Evolutionary conservation across 768 basidiomycete species (phyloP).

Genomic region (Mycena rosella): DNA sequence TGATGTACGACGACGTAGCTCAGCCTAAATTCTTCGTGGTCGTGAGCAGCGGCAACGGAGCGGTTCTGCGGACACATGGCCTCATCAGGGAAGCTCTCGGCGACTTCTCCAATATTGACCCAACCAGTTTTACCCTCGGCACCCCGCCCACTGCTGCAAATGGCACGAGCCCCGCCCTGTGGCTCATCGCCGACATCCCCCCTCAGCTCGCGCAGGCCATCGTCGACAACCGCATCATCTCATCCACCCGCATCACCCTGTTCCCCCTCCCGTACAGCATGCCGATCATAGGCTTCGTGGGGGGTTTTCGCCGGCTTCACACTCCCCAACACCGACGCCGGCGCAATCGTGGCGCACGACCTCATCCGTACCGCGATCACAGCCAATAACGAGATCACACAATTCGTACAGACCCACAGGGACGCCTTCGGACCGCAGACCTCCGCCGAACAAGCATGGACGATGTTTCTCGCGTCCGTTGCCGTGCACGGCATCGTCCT

Average conservation of each 20-base stretch:
- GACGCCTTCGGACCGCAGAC: slow-evolving; percentile 2
- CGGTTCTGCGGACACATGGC: background rate
- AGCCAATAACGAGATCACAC: background rate
- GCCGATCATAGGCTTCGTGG: background rate
- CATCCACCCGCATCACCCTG: background rate
- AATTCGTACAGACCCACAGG: slow-evolving; percentile 6
- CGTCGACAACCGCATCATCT: background rate
- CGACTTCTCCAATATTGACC: background rate
- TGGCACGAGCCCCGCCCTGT: slow-evolving; percentile 2
- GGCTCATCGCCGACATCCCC: background rate
- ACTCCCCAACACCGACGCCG: background rate
- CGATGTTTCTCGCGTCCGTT: background rate
- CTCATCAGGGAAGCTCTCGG: background rate
- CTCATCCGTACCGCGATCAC: background rate
- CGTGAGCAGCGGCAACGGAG: background rate
- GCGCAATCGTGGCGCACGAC: background rate
- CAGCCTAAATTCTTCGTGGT: background rate
- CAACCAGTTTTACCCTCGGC: background rate
- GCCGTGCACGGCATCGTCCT: background rate
- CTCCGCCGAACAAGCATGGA: background rate
- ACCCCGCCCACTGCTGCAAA: background rate
- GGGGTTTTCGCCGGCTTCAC: background rate
- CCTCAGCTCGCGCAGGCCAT: background rate
- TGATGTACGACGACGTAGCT: background rate
- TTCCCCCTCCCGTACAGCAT: background rate